Conservation (phyloP, 106 monocot genomes). For the Chionographis japonica region DNA sequence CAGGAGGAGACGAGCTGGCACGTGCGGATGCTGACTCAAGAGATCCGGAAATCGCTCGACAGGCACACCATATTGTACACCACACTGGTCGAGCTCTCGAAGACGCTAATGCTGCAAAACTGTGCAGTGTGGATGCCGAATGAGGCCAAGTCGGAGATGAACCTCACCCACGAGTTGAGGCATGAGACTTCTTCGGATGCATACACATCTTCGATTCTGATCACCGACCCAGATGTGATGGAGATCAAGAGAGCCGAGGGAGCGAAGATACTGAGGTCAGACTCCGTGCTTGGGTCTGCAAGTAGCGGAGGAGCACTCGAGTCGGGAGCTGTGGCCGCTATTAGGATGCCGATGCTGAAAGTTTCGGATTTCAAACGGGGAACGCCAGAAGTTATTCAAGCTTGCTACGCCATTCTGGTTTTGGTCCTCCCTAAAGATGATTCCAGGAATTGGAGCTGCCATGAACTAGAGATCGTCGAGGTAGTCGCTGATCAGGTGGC, state of each 20-base stretch:
- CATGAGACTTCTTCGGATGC: background rate
- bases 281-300: slow-evolving; percentile 25
- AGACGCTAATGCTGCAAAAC: slow-evolving; percentile 25
- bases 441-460: slow-evolving; percentile 20
- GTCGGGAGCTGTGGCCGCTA: slow-evolving; percentile 35
- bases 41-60: slow-evolving; percentile 26
- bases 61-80: slow-evolving; percentile 28
- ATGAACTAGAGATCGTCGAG: slow-evolving; percentile 39
- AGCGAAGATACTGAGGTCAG: slow-evolving; percentile 18
- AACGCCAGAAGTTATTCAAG: slow-evolving; percentile 23
- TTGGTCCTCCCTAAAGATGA: slow-evolving; percentile 40
- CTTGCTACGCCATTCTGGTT: slow-evolving; percentile 38
- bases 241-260: slow-evolving; percentile 10
- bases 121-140: slow-evolving; percentile 28
- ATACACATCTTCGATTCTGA: slow-evolving; percentile 3
- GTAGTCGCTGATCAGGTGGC: slow-evolving; percentile 47
- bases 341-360: slow-evolving; percentile 43
- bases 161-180: slow-evolving; percentile 22
- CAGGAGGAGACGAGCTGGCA: slow-evolving; percentile 32
- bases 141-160: slow-evolving; percentile 11
- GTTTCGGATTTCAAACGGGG: slow-evolving; percentile 45
- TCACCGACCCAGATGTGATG: slow-evolving; percentile 17
- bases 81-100: slow-evolving; percentile 27
- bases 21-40: slow-evolving; percentile 25
- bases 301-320: slow-evolving; percentile 21